Conservation (phyloP, 345 rosid genomes). For the Geranium rotundifolium region DNA sequence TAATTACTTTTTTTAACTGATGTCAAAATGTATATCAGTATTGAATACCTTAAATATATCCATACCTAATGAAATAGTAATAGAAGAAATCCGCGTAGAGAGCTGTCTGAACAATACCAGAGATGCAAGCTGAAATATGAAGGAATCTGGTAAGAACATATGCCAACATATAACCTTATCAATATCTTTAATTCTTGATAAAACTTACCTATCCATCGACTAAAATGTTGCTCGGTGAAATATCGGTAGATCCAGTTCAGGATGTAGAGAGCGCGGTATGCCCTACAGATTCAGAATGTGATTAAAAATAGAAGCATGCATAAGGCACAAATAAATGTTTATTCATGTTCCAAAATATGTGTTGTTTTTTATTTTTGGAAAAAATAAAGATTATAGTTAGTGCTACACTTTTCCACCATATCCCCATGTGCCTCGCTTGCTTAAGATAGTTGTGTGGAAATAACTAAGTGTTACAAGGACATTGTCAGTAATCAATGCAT, state of each 20-base stretch:
- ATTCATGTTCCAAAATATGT: not conserved
- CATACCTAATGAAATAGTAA: conserved; percentile 75
- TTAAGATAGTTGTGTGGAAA: too few relatives aligned
- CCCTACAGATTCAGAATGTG: conserved; percentile 35
- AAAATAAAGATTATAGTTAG: too few relatives aligned
- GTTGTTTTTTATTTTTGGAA: too few relatives aligned
- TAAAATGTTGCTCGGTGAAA: conserved; percentile 46
- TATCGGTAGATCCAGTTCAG: conserved; percentile 84
- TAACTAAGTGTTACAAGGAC: too few relatives aligned
- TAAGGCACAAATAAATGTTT: not conserved
- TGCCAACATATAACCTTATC: conserved; percentile 8
- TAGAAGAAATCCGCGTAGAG: conserved; percentile 92
- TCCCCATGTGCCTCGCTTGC: too few relatives aligned
- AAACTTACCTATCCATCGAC: conserved; percentile 67
- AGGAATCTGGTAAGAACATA: not conserved
- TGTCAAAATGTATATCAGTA: not conserved
- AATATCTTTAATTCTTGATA: not conserved
- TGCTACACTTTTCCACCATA: too few relatives aligned
- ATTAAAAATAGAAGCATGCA: not conserved
- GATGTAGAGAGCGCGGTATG: conserved; percentile 78
- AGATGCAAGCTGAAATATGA: conserved; percentile 49
- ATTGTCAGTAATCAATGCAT: too few relatives aligned
- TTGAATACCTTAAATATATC: not conserved
- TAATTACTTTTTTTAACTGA: not conserved
- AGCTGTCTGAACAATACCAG: conserved; percentile 80